A percentile compares a stretch with the other conserved stretches of the same genome.
phyloP scores from a whole-genome alignment of 768 basidiomycete genomes.

The Tylopilus intermedius region DNA sequence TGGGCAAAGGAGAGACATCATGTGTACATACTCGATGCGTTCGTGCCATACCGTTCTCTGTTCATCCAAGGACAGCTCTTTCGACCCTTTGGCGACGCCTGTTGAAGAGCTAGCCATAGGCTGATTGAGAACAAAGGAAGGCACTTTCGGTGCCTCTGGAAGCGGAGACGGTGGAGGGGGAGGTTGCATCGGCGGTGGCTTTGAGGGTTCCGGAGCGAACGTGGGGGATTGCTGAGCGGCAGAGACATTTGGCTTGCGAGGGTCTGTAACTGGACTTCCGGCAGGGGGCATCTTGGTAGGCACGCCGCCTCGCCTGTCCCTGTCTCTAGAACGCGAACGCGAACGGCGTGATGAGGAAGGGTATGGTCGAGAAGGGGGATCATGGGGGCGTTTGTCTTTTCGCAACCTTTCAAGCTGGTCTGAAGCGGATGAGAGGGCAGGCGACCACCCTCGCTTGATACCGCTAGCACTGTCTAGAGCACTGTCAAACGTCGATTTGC shows the following conservation, averaged over 20 bases:
- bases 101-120: constrained; percentile 1
- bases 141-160: constrained; percentile 16
- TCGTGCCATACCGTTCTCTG: constrained; percentile 36
- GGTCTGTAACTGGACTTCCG: no score
- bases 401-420: constrained; percentile 24
- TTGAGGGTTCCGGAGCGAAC: constrained; percentile 12
- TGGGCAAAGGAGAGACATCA: not conserved
- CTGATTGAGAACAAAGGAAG: constrained; percentile 17
- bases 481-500: constrained; percentile 13
- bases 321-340: constrained; percentile 13
- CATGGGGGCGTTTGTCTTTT: constrained; percentile 11
- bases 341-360: constrained; percentile 5
- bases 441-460: constrained; percentile 19
- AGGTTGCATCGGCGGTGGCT: constrained; percentile 17
- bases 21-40: constrained; percentile 36
- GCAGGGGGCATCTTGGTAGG: constrained; percentile 1
- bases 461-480: constrained; percentile 1
- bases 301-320: not conserved
- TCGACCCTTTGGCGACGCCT: constrained; percentile 6
- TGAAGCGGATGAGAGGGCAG: constrained; percentile 23
- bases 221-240: not conserved
- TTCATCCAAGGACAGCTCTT: constrained; percentile 32
- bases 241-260: not conserved
- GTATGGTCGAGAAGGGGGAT: not conserved
- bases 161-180: constrained; percentile 17